Conservation (phyloP, 202 grass and related monocot species). For the Carex arenaria region DNA sequence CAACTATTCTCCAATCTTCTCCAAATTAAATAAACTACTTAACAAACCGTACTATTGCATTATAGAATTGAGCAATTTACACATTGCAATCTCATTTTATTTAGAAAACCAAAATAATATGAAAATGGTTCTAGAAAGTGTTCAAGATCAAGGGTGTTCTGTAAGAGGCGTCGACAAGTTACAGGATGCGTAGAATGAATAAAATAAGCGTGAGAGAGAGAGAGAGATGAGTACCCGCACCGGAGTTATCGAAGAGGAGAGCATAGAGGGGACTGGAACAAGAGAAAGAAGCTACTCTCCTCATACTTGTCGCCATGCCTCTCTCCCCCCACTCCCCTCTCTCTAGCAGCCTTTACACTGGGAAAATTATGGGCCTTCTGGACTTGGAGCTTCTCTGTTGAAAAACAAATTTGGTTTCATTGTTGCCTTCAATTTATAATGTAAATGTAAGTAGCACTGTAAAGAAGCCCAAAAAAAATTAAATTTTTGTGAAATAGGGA, state of each 20-base stretch:
- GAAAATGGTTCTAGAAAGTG: neutral
- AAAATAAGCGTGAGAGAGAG: neutral
- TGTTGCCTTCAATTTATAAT: neutral
- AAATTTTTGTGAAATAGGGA: neutral
- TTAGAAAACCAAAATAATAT: neutral
- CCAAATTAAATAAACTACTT: neutral
- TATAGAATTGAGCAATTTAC: neutral
- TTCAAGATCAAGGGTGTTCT: neutral
- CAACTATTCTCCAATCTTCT: neutral
- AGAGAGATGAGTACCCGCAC: neutral
- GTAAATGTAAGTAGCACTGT: neutral
- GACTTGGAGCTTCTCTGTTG: neutral
- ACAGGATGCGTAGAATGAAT: neutral
- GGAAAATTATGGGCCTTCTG: neutral
- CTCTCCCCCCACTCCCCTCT: neutral
- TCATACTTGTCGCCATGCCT: constrained; percentile 4
- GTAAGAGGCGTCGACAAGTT: neutral
- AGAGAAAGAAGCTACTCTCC: neutral
- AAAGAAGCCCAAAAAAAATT: neutral
- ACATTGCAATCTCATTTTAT: neutral
- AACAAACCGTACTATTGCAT: neutral
- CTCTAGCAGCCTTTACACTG: neutral
- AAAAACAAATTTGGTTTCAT: neutral
- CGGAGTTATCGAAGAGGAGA: neutral
- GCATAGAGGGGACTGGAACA: neutral